These are phyloP conservation scores for Thalassiosira sp. DNA, from an alignment of 352 stramenopile species.

Conservation along the genomic window DNA sequence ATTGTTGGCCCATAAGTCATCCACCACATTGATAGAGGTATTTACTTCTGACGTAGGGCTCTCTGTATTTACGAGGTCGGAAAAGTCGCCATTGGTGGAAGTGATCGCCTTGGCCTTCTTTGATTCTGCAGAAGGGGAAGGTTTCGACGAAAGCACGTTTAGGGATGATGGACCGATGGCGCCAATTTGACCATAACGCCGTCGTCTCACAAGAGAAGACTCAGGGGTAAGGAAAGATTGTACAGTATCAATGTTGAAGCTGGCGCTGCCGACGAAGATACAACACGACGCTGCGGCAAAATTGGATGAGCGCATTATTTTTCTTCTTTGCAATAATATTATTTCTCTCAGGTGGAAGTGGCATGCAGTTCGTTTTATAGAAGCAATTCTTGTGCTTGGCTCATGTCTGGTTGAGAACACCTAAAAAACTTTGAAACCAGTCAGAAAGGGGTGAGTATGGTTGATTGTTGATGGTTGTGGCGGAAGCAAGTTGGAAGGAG, in stretches of 20 bases:
- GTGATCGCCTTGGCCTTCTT: background rate
- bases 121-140: background rate
- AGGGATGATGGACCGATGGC: background rate
- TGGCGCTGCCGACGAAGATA: background rate
- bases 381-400: no score
- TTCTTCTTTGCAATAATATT: no score
- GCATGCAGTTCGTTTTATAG: no score
- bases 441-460: no score
- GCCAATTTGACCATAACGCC: background rate
- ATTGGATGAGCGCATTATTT: no score
- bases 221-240: background rate
- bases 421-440: no score
- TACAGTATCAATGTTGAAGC: background rate
- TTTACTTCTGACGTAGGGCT: background rate
- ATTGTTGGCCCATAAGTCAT: constrained; percentile 9
- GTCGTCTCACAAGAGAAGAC: background rate
- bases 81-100: no score
- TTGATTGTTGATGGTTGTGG: no score
- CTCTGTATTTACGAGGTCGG: no score
- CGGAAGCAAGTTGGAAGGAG: no score
- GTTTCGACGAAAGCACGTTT: background rate
- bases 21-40: background rate
- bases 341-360: no score
- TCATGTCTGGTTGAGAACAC: no score
- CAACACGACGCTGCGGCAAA: constrained; percentile 1